A percentile compares a stretch with the other conserved stretches of the same genome.
These are phyloP conservation scores for Cercospora canescens DNA, from an alignment of 2,329 filamentous ascomycete genomes.

Conservation along the genomic window DNA sequence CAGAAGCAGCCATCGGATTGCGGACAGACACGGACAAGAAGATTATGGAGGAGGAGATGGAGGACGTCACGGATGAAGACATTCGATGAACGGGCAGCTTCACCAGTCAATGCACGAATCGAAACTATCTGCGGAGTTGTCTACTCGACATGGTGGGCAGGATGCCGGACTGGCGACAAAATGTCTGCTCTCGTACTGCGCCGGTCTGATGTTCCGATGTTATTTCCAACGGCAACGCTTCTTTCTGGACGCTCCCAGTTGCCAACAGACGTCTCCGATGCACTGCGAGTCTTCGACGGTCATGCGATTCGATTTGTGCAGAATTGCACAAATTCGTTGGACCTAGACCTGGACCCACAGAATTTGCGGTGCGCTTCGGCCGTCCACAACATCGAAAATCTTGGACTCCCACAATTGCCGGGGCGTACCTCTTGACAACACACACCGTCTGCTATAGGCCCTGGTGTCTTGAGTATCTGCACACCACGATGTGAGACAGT, in stretches of 20 bases:
- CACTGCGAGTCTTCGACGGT: neutral
- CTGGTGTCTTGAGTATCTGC: neutral
- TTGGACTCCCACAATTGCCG: neutral
- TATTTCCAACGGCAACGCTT: too few species aligned
- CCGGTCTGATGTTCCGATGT: too few species aligned
- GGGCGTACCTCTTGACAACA: neutral
- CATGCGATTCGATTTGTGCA: neutral
- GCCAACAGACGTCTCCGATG: too few species aligned
- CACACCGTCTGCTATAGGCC: neutral
- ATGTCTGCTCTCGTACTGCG: too few species aligned
- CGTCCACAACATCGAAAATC: neutral
- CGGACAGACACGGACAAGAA: conserved; percentile 64
- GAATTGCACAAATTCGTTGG: neutral
- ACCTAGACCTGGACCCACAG: neutral
- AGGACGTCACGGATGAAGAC: conserved; percentile 26
- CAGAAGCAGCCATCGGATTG: conserved; percentile 76
- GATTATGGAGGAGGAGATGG: conserved; percentile 32
- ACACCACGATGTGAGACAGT: neutral
- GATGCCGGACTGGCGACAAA: too few species aligned
- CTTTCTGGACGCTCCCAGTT: neutral
- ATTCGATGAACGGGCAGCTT: conserved; percentile 17
- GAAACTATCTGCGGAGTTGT: neutral
- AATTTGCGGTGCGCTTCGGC: neutral
- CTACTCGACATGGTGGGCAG: neutral
- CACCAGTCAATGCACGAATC: neutral